Base-by-base conservation (phyloP, 1,284 basidiomycete genomes). In the Tilletia horrida region DNA sequence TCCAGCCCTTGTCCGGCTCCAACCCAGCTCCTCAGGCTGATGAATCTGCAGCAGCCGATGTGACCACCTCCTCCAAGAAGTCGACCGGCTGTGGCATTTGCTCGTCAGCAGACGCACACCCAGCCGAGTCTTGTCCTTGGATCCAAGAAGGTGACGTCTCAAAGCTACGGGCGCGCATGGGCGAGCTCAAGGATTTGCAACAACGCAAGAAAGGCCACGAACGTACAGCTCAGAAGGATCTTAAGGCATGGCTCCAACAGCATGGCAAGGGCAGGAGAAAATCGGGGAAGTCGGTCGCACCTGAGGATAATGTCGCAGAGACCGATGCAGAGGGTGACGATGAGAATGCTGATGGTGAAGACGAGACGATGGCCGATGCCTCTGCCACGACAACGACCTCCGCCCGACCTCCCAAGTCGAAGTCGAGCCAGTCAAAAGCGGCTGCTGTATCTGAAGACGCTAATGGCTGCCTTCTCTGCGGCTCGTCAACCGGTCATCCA, bases 131-230 rank as follows among this genome's bases (percentile, higher is more conserved):
- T 3, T 59, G 55, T 29, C 55, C 55, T 14, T 59, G 55, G 55
- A 59, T 59, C n/a, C 23, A 29, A 18, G 55, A 59, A 27, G 55
- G 55, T 29, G 31, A 59, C 27, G 18, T 18, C 9, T 7, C 55
- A 25, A 59, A 59, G 55, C 55, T 59, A 4, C 55, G 35, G 31
- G 29, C 25, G 7, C 55, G 55, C 13, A n/a, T 59, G 25, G 14
- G 35, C 0, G 31, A 25, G 14, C 55, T 59, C 55, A 59, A 59
- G 27, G 55, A 59, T 18, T 21, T 59, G 31, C 55, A 59, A 29
- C 55, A 59, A 29, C 23, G 55, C 25, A 59, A 59, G 55, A 59
- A 59, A 27, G 31, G 31, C 4, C 55, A 59, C 27, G 55, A 59
- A 29, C 55, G 55, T 21, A 21, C 27, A 29, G 55, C 55, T 35